These are phyloP conservation scores for Protomyces pachydermus DNA, from an alignment of 1,139 yeast species.

Conservation along the genomic window DNA sequence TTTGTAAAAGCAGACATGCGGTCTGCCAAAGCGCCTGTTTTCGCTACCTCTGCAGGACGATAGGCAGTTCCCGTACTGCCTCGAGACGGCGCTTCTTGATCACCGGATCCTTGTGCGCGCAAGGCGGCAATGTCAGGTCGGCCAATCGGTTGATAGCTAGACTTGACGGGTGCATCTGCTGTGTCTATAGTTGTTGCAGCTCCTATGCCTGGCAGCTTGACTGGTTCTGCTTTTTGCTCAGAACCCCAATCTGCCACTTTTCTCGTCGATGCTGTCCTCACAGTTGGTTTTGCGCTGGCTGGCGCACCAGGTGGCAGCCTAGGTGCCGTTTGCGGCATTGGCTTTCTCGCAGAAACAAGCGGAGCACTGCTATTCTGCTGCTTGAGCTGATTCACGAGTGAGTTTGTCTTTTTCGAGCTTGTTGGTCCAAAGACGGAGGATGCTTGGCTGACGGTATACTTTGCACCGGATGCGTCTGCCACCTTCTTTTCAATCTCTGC, in stretches of 20 bases:
- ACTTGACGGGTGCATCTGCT: slow-evolving; percentile 36
- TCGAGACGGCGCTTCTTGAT: slow-evolving; percentile 31
- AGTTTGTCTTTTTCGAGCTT: slow-evolving; percentile 35
- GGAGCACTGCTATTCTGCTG: slow-evolving; percentile 31
- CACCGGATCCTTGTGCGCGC: slow-evolving; percentile 42
- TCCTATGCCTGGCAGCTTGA: slow-evolving; percentile 41
- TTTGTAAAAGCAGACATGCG: slow-evolving; percentile 27
- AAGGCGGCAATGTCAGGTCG: slow-evolving; percentile 50
- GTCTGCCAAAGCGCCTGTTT: slow-evolving; percentile 36
- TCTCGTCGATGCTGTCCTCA: neutral
- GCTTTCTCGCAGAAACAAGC: slow-evolving; percentile 32
- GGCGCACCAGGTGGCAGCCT: slow-evolving; percentile 32
- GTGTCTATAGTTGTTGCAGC: slow-evolving; percentile 50
- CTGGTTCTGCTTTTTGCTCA: neutral
- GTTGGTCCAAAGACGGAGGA: slow-evolving; percentile 41
- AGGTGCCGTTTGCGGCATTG: slow-evolving; percentile 34
- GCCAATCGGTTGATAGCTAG: slow-evolving; percentile 55
- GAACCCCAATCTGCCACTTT: slow-evolving; percentile 22
- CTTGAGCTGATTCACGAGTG: slow-evolving; percentile 38
- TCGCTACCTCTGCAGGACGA: slow-evolving; percentile 21
- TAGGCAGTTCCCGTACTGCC: slow-evolving; percentile 34
- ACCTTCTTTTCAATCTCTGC: slow-evolving; percentile 69
- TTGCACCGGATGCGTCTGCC: slow-evolving; percentile 91
- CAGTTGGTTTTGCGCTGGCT: slow-evolving; percentile 34
- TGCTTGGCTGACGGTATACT: slow-evolving; percentile 57